Evolutionary conservation across 106 monocot genomes (phyloP).

Genomic region (Phalaenopsis aphrodite): DNA sequence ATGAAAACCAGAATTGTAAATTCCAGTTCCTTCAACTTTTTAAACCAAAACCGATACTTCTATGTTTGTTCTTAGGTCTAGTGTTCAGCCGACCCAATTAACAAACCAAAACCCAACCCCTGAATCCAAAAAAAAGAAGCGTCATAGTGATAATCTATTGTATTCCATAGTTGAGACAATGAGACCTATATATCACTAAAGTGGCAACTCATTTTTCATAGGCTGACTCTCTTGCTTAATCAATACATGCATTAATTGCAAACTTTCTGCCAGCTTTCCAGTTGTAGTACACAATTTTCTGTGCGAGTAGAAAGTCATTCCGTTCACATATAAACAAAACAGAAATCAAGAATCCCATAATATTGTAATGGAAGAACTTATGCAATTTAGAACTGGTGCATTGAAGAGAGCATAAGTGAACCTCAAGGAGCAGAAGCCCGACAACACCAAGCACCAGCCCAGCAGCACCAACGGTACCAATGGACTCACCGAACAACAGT

Average conservation of each 20-base stretch:
- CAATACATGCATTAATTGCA: no score
- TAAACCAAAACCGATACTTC: neutral
- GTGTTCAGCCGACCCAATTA: neutral
- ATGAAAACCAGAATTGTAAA: no score
- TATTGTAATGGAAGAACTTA: neutral
- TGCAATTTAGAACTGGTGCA: neutral
- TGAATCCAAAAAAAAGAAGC: neutral
- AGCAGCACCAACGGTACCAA: slow-evolving; percentile 60
- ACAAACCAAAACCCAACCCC: neutral
- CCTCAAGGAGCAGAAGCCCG: slow-evolving; percentile 96
- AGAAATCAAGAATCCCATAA: neutral
- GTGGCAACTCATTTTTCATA: neutral
- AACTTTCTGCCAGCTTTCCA: neutral
- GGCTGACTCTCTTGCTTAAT: neutral
- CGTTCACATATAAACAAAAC: neutral
- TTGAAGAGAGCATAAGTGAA: slow-evolving; percentile 13
- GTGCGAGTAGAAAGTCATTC: neutral
- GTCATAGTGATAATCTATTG: neutral
- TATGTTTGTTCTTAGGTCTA: neutral
- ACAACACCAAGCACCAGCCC: slow-evolving; percentile 85
- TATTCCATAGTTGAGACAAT: neutral
- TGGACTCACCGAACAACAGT: slow-evolving; percentile 87
- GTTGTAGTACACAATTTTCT: no score
- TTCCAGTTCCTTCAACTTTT: no score
- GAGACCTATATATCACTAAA: neutral